phyloP scores from a whole-genome alignment of 2,329 filamentous ascomycete species.

The Catunica adiposa region DNA sequence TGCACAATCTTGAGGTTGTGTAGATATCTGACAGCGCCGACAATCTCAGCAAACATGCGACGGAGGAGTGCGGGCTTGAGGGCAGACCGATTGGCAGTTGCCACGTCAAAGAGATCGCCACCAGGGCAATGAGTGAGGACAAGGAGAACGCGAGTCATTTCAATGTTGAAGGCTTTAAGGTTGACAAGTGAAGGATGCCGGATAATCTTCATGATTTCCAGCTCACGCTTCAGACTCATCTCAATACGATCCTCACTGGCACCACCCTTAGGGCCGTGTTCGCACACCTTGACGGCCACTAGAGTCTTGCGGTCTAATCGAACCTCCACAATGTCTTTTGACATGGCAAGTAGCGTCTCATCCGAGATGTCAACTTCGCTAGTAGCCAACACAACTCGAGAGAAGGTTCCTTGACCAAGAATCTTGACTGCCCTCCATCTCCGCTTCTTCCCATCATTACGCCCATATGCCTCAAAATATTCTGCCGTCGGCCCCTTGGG shows the following conservation, averaged over 20 bases:
- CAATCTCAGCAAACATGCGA: constrained; percentile 77
- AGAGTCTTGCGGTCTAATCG: constrained; percentile 53
- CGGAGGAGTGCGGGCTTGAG: constrained; percentile 55
- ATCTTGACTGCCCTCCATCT: constrained; percentile 65
- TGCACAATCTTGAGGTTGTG: constrained; percentile 81
- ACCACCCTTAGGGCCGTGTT: constrained; percentile 84
- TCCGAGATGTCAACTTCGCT: constrained; percentile 46
- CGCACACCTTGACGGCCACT: constrained; percentile 88
- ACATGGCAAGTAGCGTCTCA: constrained; percentile 20
- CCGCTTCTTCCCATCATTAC: constrained; percentile 51
- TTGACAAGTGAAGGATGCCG: constrained; percentile 82
- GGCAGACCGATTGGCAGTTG: constrained; percentile 51
- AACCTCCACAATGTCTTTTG: constrained; percentile 19
- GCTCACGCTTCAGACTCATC: constrained; percentile 81
- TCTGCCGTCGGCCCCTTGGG: constrained; percentile 32
- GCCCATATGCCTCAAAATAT: constrained; percentile 52
- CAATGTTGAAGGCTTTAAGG: constrained; percentile 79
- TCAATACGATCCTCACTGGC: constrained; percentile 87
- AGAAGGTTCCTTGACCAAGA: constrained; percentile 89
- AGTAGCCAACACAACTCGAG: constrained; percentile 80
- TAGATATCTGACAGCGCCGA: constrained; percentile 71
- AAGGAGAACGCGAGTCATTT: constrained; percentile 64
- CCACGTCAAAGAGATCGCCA: constrained; percentile 87
- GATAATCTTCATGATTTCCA: constrained; percentile 81
- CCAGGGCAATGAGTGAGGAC: constrained; percentile 86